Evolutionary conservation across 805 yeast species (phyloP), one percentile per base, ranked within the genome.

Genomic region (Candida parachauliodes): DNA sequence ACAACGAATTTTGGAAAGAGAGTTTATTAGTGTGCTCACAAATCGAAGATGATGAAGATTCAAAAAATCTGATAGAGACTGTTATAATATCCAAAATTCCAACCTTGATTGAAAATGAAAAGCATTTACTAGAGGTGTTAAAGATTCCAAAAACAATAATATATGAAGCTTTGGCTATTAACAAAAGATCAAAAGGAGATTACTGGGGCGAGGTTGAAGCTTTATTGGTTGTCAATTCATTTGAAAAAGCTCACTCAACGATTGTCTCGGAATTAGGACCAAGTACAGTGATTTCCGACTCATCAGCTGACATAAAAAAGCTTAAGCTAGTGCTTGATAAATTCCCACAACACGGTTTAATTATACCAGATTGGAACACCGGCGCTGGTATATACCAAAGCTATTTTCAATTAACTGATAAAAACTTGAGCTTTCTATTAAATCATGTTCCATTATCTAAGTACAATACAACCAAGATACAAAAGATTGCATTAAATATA

Each of bases 181-280:
- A 70, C 25, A 76, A 77, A 42, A 70, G 72, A 34, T 62, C 67
- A 28, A 41, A 51, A 7, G 77, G 74, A 2, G 73, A 83, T 34
- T 72, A 65, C 46, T 67, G 79, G 60, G 64, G 72, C 11, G 88
- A 87, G 47, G 78, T 81, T 1, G 65, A 70, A 32, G 76, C 81
- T 20, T 70, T 83, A 32, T 59, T 87, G 1, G 69, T 66, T 9
- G 95, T 95, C 0, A 67, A 64, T 8, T 55, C 72, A 34, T 76
- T 75, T 64, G 65, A 59, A 0, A 79, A 76, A 27, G 95, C 96
- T 0, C 93, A 86, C 50, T 53, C 60, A 2, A 60, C 77, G 1
- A 59, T 86, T 3, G 48, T 80, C 7, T 52, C 62, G 1, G 55
- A 68, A 3, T 82, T 88, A 21, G 98, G 91, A 0, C 98, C 98